These are phyloP conservation scores for Clonostachys byssicola DNA, from an alignment of 2,329 filamentous ascomycete genomes.

Conservation along the genomic window DNA sequence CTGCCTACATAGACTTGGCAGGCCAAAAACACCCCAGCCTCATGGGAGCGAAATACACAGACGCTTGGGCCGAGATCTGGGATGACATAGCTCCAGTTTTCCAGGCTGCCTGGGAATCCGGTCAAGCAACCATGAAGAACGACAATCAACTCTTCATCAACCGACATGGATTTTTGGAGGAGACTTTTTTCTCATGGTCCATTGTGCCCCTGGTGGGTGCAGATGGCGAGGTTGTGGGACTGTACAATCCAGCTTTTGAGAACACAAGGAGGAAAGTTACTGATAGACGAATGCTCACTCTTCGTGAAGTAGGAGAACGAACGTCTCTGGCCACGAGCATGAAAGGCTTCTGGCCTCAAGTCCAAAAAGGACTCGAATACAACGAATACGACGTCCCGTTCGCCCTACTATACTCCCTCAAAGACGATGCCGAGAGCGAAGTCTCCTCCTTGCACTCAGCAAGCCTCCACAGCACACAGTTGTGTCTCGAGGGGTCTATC, in stretches of 20 bases:
- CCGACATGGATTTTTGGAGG: slow-evolving; percentile 67
- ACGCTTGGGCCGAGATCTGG: slow-evolving; percentile 75
- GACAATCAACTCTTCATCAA: slow-evolving; percentile 73
- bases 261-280: slow-evolving; percentile 76
- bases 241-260: slow-evolving; percentile 80
- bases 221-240: slow-evolving; percentile 68
- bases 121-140: slow-evolving; percentile 80
- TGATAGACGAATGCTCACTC: slow-evolving; percentile 73
- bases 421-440: slow-evolving; percentile 68
- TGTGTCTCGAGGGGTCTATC: slow-evolving; percentile 67
- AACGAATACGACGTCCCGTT: slow-evolving; percentile 77
- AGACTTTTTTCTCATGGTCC: slow-evolving; percentile 80
- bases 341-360: slow-evolving; percentile 68
- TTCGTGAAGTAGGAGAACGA: slow-evolving; percentile 73
- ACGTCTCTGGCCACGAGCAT: slow-evolving; percentile 70
- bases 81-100: slow-evolving; percentile 66
- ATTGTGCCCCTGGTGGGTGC: slow-evolving; percentile 73
- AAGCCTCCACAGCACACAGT: slow-evolving; percentile 57
- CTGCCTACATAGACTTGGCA: slow-evolving; percentile 66
- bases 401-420: slow-evolving; percentile 71
- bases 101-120: slow-evolving; percentile 60
- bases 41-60: slow-evolving; percentile 68
- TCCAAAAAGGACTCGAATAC: slow-evolving; percentile 64
- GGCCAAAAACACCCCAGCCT: slow-evolving; percentile 72
- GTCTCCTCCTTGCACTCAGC: slow-evolving; percentile 68